Evolutionary conservation across 768 basidiomycete genomes (phyloP).

Genomic region (Suillus brevipes): DNA sequence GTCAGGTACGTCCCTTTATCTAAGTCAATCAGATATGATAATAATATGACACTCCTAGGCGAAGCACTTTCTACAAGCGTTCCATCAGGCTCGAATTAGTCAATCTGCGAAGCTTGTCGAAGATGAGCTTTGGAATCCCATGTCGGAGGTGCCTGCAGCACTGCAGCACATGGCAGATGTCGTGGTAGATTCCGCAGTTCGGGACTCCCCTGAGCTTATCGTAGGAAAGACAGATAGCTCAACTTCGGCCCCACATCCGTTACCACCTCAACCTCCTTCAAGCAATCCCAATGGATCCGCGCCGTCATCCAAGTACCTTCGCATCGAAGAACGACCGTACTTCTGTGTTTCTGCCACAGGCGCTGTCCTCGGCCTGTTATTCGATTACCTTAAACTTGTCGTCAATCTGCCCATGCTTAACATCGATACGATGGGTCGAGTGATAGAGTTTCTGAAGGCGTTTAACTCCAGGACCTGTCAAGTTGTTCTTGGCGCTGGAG

Average conservation of each 20-base stretch:
- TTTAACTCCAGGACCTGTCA: slow-evolving; percentile 99
- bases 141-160: slow-evolving; percentile 59
- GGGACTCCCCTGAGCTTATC: slow-evolving; percentile 71
- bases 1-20: slow-evolving; percentile 55
- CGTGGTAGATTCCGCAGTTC: slow-evolving; percentile 79
- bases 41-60: slow-evolving; percentile 48
- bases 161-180: slow-evolving; percentile 74
- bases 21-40: not conserved
- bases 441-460: slow-evolving; percentile 95
- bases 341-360: slow-evolving; percentile 86
- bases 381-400: slow-evolving; percentile 87
- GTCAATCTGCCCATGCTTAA: slow-evolving; percentile 87
- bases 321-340: slow-evolving; percentile 82
- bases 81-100: slow-evolving; percentile 80
- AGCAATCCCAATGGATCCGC: slow-evolving; percentile 23
- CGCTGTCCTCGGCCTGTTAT: slow-evolving; percentile 65
- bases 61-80: slow-evolving; percentile 81
- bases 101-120: slow-evolving; percentile 88
- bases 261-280: slow-evolving; percentile 23
- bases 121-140: slow-evolving; percentile 91
- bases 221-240: slow-evolving; percentile 28
- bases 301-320: slow-evolving; percentile 56
- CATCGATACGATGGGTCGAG: slow-evolving; percentile 91
- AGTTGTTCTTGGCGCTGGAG: slow-evolving; percentile 96
- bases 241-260: slow-evolving; percentile 8